Evolutionary conservation across 2,329 filamentous ascomycete species (phyloP).

Genomic region (Pseudogymnoascus pannorum): DNA sequence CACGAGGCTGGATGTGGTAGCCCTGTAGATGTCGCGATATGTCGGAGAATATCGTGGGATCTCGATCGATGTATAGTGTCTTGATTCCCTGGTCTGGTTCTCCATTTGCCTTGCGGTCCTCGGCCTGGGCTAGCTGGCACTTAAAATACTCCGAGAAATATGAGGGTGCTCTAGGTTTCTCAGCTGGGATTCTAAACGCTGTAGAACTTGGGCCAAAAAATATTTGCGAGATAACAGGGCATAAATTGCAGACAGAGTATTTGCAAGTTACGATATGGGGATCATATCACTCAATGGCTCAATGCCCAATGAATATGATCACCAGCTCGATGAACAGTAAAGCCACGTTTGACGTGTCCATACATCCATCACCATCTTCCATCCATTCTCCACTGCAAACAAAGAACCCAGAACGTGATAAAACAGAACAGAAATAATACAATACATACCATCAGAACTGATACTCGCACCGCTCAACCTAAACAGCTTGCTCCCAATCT

Average conservation of each 20-base stretch:
- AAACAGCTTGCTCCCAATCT: constrained; percentile 63
- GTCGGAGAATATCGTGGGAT: constrained; percentile 80
- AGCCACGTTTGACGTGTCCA: not conserved
- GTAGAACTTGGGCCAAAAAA: not conserved
- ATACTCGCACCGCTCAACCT: constrained; percentile 62
- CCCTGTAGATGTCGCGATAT: constrained; percentile 88
- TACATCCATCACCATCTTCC: not conserved
- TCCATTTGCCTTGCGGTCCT: constrained; percentile 45
- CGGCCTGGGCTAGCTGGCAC: constrained; percentile 64
- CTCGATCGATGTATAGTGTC: constrained; percentile 91
- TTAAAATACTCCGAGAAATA: constrained; percentile 95
- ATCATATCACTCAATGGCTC: not conserved
- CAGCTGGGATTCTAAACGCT: constrained; percentile 28
- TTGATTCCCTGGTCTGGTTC: constrained; percentile 42
- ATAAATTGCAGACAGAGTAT: not conserved
- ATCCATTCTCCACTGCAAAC: not conserved
- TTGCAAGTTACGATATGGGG: not conserved
- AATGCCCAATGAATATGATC: not conserved
- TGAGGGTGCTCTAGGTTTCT: constrained; percentile 69
- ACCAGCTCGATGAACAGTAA: not conserved
- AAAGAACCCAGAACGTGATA: not conserved
- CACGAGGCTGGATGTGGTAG: constrained; percentile 75
- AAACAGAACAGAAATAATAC: not conserved
- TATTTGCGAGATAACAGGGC: not conserved
- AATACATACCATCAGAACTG: constrained; percentile 59